These are phyloP conservation scores for Beauveria pseudobassiana DNA, from an alignment of 2,329 filamentous ascomycete genomes.

Conservation along the genomic window DNA sequence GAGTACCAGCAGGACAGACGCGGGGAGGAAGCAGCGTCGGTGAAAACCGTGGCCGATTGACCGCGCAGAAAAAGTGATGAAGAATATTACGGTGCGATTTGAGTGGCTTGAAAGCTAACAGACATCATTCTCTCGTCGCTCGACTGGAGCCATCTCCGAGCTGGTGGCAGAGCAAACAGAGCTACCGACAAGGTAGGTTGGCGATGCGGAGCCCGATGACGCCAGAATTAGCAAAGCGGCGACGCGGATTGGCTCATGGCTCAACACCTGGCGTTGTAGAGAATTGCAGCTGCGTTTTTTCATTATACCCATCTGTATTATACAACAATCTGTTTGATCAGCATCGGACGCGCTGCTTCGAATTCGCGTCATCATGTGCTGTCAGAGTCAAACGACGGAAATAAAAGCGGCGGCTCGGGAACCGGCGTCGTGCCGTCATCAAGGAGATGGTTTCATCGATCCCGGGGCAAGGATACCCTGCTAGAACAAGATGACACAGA, in stretches of 20 bases:
- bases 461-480: too few relatives aligned
- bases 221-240: neutral
- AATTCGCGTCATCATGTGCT: neutral
- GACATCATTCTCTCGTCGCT: neutral
- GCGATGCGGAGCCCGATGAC: constrained; percentile 4
- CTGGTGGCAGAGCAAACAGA: neutral
- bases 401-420: too few relatives aligned
- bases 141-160: neutral
- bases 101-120: neutral
- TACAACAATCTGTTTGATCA: too few relatives aligned
- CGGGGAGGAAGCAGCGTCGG: neutral
- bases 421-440: too few relatives aligned
- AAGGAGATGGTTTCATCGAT: too few relatives aligned
- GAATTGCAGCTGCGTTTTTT: neutral
- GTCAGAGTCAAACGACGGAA: too few relatives aligned
- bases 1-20: neutral
- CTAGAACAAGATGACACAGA: too few relatives aligned
- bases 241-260: neutral
- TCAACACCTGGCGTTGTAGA: neutral
- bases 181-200: neutral
- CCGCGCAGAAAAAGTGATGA: neutral
- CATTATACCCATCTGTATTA: neutral
- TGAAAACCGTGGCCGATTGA: neutral
- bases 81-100: neutral
- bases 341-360: neutral